Evolutionary conservation across 2,329 filamentous ascomycete species (phyloP).

Genomic region (Parastagonospora avenae): DNA sequence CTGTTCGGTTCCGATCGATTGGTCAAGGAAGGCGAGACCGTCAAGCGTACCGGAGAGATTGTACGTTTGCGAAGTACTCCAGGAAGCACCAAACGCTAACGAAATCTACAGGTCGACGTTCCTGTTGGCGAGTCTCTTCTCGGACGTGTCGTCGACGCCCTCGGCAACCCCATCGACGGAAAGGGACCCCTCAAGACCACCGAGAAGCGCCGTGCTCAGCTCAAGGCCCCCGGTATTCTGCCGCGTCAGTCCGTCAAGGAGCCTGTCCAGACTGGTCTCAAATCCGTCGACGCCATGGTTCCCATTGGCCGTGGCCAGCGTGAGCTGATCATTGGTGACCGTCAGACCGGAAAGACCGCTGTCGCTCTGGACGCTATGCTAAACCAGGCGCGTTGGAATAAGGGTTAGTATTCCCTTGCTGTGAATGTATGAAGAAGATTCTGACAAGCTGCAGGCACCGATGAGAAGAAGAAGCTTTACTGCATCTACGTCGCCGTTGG

Average conservation of each 20-base stretch:
- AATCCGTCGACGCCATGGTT: conserved; percentile 99
- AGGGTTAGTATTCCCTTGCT: conserved; percentile 12
- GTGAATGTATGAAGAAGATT: neutral
- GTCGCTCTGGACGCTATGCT: conserved; percentile 97
- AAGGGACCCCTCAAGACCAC: conserved; percentile 96
- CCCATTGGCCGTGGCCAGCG: conserved; percentile 99
- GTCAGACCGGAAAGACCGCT: conserved; percentile 99
- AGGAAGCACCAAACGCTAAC: conserved; percentile 22
- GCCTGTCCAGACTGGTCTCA: conserved; percentile 98
- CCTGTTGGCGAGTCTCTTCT: conserved; percentile 92
- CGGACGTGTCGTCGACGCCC: conserved; percentile 96
- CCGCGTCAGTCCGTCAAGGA: conserved; percentile 96
- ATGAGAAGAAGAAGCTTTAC: conserved; percentile 99
- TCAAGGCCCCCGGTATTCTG: conserved; percentile 98
- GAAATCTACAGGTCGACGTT: conserved; percentile 77
- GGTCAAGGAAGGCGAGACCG: conserved; percentile 98
- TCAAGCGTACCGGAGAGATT: conserved; percentile 99
- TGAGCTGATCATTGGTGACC: conserved; percentile 99
- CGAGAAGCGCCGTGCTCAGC: conserved; percentile 92
- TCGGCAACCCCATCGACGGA: conserved; percentile 99
- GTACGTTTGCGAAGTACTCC: conserved; percentile 61
- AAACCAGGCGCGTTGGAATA: conserved; percentile 99
- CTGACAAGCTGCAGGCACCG: conserved; percentile 53
- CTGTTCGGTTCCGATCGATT: conserved; percentile 99
- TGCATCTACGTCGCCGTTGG: conserved; percentile 98